Conservation (phyloP, 129 eudicot genomes). For the Flaveria trinervia region DNA sequence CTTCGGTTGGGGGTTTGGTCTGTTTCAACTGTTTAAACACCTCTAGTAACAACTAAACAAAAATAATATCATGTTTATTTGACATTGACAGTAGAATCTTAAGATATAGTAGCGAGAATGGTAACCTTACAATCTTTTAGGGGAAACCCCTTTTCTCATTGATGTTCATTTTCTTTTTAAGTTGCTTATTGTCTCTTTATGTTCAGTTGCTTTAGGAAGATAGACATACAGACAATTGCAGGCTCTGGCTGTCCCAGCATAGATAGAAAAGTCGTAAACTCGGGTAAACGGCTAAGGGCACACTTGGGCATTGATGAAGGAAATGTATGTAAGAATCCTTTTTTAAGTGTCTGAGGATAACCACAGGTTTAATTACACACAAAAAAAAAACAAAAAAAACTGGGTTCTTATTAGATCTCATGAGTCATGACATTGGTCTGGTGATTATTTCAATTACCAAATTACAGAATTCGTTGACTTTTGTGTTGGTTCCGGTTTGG, state of each 20-base stretch:
- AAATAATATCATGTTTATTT: not conserved
- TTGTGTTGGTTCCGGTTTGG: not conserved
- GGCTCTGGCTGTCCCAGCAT: constrained; percentile 73
- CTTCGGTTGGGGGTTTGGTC: too few species aligned
- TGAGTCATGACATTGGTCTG: constrained; percentile 5
- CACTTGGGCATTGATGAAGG: constrained; percentile 64
- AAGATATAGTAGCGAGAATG: not conserved
- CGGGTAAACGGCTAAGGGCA: constrained; percentile 83
- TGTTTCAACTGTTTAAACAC: too few species aligned
- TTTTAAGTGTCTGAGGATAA: not conserved
- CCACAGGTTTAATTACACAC: not conserved
- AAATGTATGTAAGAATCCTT: constrained; percentile 50
- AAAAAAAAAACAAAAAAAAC: not conserved
- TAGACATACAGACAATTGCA: constrained; percentile 57
- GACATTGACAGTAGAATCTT: not conserved
- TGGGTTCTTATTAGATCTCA: not conserved
- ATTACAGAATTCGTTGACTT: not conserved
- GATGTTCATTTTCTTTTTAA: not conserved
- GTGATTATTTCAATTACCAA: not conserved
- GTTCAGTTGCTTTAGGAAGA: constrained; percentile 50
- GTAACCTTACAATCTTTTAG: not conserved
- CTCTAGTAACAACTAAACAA: not conserved
- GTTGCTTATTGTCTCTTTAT: constrained; percentile 11
- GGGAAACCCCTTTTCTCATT: not conserved
- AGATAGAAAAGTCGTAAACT: constrained; percentile 88